These are phyloP conservation scores for Periconia sp. DNA, from an alignment of 2,329 filamentous ascomycete species.

Conservation along the genomic window DNA sequence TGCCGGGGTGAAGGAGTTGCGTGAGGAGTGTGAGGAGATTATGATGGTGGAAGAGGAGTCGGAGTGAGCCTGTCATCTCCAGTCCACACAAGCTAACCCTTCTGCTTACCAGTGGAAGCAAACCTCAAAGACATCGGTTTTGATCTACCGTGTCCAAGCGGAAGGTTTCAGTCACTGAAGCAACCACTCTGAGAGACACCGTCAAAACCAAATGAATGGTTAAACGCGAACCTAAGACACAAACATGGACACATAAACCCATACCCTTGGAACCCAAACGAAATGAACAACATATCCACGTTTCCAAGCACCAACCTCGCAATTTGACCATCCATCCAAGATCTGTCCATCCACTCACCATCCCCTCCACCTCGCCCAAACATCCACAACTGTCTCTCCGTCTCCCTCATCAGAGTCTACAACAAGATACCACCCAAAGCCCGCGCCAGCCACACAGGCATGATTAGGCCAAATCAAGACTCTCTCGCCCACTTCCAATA, in stretches of 20 bases:
- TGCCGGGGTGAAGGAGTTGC: slow-evolving; percentile 45
- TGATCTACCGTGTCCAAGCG: no score
- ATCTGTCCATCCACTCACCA: slow-evolving; percentile 53
- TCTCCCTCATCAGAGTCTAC: slow-evolving; percentile 62
- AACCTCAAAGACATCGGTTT: no score
- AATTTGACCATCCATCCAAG: not conserved
- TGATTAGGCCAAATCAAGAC: slow-evolving; percentile 75
- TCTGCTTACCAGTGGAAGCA: no score
- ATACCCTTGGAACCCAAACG: no score
- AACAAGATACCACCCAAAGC: slow-evolving; percentile 72
- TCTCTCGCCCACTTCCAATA: slow-evolving; percentile 8
- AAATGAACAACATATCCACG: no score
- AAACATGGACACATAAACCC: no score
- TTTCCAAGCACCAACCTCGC: no score
- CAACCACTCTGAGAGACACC: no score
- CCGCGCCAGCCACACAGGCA: slow-evolving; percentile 73
- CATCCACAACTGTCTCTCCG: slow-evolving; percentile 65
- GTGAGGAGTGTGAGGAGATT: slow-evolving; percentile 39
- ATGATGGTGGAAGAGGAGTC: slow-evolving; percentile 30
- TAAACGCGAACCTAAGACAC: no score
- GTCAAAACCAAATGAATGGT: no score
- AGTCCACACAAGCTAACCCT: no score
- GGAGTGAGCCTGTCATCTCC: slow-evolving; percentile 14
- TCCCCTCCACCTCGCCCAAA: slow-evolving; percentile 72
- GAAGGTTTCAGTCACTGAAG: no score